Percentiles rank a stretch among this genome's conserved stretches.
Evolutionary conservation across 176 grass and related monocot genomes (phyloP).

Genomic region (Aegilops sharonensis): DNA sequence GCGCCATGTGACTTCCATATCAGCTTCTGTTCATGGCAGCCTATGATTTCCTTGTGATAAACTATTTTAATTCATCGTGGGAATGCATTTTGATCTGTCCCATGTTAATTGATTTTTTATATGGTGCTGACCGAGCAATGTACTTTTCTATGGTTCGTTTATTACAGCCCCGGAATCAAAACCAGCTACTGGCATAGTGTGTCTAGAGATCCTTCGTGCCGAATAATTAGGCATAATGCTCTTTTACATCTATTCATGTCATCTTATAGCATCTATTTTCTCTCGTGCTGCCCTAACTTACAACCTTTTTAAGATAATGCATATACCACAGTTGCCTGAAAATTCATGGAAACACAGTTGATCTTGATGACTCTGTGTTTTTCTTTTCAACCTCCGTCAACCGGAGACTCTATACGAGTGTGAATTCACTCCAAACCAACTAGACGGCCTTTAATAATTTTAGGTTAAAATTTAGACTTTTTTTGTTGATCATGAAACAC

Average conservation of each 20-base stretch:
- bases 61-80: slow-evolving; percentile 56
- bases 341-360: too few species aligned
- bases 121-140: slow-evolving; percentile 26
- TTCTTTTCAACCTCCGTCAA: too few species aligned
- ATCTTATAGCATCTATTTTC: not conserved
- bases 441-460: too few species aligned
- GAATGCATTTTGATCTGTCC: slow-evolving; percentile 54
- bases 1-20: slow-evolving; percentile 55
- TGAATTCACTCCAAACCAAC: too few species aligned
- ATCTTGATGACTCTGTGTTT: too few species aligned
- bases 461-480: too few species aligned
- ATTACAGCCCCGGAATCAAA: slow-evolving; percentile 25
- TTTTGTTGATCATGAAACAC: too few species aligned
- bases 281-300: not conserved
- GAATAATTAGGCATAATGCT: slow-evolving; percentile 7
- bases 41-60: slow-evolving; percentile 38
- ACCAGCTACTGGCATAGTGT: not conserved
- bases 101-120: slow-evolving; percentile 46
- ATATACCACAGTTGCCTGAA: too few species aligned
- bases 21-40: slow-evolving; percentile 37
- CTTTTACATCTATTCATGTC: not conserved
- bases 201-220: slow-evolving; percentile 19
- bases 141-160: slow-evolving; percentile 41
- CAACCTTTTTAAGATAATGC: not conserved
- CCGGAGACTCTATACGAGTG: too few species aligned